Conservation (phyloP, 2,329 filamentous ascomycete species). For the Capronia americana region DNA sequence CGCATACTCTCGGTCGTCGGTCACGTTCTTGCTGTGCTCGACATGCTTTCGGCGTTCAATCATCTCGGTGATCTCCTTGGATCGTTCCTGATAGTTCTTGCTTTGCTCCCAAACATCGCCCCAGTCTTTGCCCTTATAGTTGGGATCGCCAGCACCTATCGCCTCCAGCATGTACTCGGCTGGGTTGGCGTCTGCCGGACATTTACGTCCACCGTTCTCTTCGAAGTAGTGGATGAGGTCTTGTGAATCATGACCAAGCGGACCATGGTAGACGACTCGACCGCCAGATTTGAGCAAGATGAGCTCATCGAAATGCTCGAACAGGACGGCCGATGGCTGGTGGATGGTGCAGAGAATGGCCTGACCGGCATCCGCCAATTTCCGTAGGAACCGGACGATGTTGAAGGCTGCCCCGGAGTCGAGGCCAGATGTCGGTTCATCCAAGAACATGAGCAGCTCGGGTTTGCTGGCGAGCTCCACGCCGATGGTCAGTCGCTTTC, state of each 20-base stretch:
- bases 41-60: conserved; percentile 54
- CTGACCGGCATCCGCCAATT: conserved; percentile 74
- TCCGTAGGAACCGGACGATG: conserved; percentile 66
- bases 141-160: conserved; percentile 68
- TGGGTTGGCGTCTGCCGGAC: conserved; percentile 59
- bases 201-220: conserved; percentile 65
- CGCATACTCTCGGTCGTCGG: conserved; percentile 67
- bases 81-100: conserved; percentile 54
- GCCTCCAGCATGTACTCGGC: conserved; percentile 58
- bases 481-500: conserved; percentile 69
- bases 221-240: conserved; percentile 68
- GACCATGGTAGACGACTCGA: conserved; percentile 84
- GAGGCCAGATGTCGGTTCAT: conserved; percentile 70
- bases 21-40: conserved; percentile 49
- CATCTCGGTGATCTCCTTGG: conserved; percentile 61
- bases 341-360: conserved; percentile 91
- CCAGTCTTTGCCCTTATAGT: conserved; percentile 68
- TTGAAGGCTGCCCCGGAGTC: conserved; percentile 72
- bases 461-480: conserved; percentile 69
- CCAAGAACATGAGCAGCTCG: conserved; percentile 66
- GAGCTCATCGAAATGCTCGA: conserved; percentile 86
- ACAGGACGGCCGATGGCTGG: conserved; percentile 83
- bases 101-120: conserved; percentile 65
- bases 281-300: conserved; percentile 79
- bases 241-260: conserved; percentile 76